A percentile compares a stretch with the other conserved stretches of the same genome.
phyloP scores from a whole-genome alignment of 139 green algal genomes.

The Zygnema circumcarinatum region DNA sequence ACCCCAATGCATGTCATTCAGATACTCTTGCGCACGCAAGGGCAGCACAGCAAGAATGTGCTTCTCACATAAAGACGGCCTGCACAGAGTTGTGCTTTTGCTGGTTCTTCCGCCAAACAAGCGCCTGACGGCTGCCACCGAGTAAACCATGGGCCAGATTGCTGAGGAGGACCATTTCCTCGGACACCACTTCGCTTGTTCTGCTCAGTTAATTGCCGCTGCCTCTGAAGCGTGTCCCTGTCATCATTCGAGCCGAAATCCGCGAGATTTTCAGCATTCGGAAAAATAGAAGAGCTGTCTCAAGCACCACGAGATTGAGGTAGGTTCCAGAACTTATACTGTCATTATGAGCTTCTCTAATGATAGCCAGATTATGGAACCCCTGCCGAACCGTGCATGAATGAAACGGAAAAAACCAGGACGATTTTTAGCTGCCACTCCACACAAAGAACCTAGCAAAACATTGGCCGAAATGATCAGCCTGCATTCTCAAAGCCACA shows the following conservation, averaged over 20 bases:
- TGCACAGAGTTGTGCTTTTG: slow-evolving; percentile 9
- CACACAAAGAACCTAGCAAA: neutral
- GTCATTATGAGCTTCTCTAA: neutral
- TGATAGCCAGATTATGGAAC: neutral
- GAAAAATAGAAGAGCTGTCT: neutral
- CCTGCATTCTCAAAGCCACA: neutral
- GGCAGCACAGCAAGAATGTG: too few species aligned
- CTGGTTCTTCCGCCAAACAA: neutral
- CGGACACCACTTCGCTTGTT: neutral
- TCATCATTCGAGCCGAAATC: neutral
- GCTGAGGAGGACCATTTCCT: neutral
- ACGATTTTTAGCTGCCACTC: neutral
- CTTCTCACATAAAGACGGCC: slow-evolving; percentile 19
- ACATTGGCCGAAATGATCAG: neutral
- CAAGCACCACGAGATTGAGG: too few species aligned
- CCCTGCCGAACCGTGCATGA: neutral
- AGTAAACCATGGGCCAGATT: neutral
- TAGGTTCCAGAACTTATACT: too few species aligned
- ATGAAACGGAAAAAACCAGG: neutral
- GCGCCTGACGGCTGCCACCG: slow-evolving; percentile 8
- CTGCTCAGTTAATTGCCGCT: neutral
- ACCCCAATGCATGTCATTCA: too few species aligned
- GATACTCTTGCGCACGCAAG: too few species aligned
- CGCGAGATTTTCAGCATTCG: neutral
- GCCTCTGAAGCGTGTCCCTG: neutral